A percentile compares a stretch with the other conserved stretches of the same genome.
These are phyloP conservation scores for Solanum chmielewskii DNA, from an alignment of 257 asterid species.

Conservation along the genomic window DNA sequence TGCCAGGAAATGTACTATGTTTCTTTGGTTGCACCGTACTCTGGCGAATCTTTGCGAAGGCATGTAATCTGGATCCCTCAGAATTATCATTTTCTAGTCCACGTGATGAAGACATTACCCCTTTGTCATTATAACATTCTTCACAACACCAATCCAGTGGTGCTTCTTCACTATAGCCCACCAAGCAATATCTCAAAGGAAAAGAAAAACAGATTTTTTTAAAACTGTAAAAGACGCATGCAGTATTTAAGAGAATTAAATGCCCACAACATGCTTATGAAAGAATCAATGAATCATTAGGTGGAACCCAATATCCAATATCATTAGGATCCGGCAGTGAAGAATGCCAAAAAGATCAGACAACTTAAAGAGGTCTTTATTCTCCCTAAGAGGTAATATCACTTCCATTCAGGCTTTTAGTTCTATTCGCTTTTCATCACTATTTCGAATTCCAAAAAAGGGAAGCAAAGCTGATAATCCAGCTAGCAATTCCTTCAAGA, in stretches of 20 bases:
- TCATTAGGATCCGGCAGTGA: not conserved
- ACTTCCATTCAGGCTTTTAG: not conserved
- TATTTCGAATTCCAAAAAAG: not conserved
- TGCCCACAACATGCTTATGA: not conserved
- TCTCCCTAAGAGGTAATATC: not conserved
- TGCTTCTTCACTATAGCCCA: not conserved
- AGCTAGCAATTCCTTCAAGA: not conserved
- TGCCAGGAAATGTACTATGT: not conserved
- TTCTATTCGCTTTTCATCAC: not conserved
- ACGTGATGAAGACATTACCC: conserved; percentile 3
- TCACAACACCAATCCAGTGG: conserved; percentile 38
- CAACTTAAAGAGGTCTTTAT: not conserved
- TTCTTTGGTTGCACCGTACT: not conserved
- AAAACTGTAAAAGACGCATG: not conserved
- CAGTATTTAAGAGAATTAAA: not conserved
- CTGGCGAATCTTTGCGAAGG: not conserved
- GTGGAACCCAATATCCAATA: not conserved
- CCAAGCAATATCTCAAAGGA: conserved; percentile 52
- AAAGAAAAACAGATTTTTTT: not conserved
- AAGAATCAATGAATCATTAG: not conserved
- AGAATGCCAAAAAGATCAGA: not conserved
- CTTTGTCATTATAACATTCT: conserved; percentile 18
- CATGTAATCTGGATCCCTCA: not conserved
- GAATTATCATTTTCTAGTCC: conserved; percentile 1
- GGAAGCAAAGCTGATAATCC: not conserved